phyloP scores from a whole-genome alignment of 2,329 filamentous ascomycete species.

The Metarhizium humberi region DNA sequence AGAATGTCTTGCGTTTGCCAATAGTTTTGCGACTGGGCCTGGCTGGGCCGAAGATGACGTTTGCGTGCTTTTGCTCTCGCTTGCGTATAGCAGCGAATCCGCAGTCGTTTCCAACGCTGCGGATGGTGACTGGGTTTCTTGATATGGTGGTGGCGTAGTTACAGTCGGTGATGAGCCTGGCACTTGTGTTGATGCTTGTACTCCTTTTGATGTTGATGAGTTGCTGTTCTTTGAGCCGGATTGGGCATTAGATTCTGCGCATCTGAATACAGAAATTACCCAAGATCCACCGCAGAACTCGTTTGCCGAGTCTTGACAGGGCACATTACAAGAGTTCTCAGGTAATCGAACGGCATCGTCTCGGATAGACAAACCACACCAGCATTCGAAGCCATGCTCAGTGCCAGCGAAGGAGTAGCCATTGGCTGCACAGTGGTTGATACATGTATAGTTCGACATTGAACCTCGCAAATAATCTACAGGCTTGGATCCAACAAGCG shows the following conservation, averaged over 20 bases:
- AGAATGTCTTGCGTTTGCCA: conserved; percentile 3
- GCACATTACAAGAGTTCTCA: conserved; percentile 13
- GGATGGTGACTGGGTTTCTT: neutral
- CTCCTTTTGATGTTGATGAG: neutral
- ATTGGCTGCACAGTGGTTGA: conserved; percentile 32
- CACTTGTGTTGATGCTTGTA: neutral
- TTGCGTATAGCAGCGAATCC: neutral
- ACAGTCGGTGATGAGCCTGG: neutral
- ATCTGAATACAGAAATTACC: conserved; percentile 14
- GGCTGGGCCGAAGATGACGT: neutral
- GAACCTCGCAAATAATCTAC: conserved; percentile 16
- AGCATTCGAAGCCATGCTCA: conserved; percentile 42
- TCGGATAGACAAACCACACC: conserved; percentile 29
- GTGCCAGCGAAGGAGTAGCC: conserved; percentile 37
- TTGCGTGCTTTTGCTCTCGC: neutral
- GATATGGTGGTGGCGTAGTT: neutral
- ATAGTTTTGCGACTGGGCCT: conserved; percentile 3
- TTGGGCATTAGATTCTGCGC: neutral
- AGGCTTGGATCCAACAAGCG: conserved; percentile 13
- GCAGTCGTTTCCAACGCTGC: neutral
- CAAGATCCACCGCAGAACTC: conserved; percentile 17
- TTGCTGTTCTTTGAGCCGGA: neutral
- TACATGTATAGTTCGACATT: conserved; percentile 41
- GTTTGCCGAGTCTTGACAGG: conserved; percentile 10
- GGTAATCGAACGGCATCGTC: conserved; percentile 14